Percentiles rank a stretch among this genome's conserved stretches.
Evolutionary conservation across 805 yeast species (phyloP).

Genomic region (Candida succiphila): DNA sequence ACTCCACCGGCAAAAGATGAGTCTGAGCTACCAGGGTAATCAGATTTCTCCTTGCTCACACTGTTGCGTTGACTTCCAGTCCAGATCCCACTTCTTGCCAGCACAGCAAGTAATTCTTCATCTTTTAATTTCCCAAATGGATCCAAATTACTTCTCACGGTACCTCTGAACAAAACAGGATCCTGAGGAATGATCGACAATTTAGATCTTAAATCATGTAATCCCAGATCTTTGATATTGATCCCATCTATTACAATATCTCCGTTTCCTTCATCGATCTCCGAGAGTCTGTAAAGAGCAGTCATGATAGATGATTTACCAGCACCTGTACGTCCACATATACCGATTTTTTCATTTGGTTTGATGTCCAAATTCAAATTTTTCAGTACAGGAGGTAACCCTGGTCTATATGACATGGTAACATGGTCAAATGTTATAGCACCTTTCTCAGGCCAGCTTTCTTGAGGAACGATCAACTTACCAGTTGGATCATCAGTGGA

Average conservation of each 20-base stretch:
- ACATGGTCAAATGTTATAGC: conserved; percentile 47
- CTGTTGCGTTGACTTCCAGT: too few species aligned
- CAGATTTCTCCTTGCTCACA: too few species aligned
- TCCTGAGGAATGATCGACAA: conserved; percentile 84
- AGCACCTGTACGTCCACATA: conserved; percentile 65
- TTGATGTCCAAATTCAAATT: conserved; percentile 36
- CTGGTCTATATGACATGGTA: conserved; percentile 50
- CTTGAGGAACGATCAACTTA: conserved; percentile 27
- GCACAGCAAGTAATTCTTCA: conserved; percentile 56
- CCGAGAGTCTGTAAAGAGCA: conserved; percentile 60
- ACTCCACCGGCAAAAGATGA: too few species aligned
- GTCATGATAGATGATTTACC: conserved; percentile 70
- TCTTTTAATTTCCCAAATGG: conserved; percentile 57
- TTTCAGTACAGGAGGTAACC: conserved; percentile 56
- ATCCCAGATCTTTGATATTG: conserved; percentile 55
- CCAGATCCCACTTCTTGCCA: conserved; percentile 52
- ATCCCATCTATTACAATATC: conserved; percentile 72
- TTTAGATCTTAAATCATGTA: conserved; percentile 59
- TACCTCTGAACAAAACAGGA: conserved; percentile 76
- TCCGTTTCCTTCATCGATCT: conserved; percentile 37
- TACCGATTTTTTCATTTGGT: conserved; percentile 51
- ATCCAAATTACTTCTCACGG: conserved; percentile 67
- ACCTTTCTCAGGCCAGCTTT: conserved; percentile 61
- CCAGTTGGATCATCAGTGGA: conserved; percentile 12
- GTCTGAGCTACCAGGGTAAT: too few species aligned